phyloP scores from a whole-genome alignment of 2,329 filamentous ascomycete species.

The Exserohilum turcica region DNA sequence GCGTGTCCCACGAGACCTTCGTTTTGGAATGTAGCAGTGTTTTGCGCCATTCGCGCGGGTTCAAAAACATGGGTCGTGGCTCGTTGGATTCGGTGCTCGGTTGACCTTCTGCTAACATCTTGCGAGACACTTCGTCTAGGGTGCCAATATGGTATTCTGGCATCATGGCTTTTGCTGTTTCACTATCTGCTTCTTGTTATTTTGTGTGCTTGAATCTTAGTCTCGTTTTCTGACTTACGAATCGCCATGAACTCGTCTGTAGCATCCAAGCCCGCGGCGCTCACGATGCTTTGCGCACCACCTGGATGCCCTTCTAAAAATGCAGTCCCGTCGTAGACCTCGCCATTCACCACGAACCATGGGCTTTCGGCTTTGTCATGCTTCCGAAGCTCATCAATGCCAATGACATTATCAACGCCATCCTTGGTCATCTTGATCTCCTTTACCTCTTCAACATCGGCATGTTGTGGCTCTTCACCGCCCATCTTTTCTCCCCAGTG shows the following conservation, averaged over 20 bases:
- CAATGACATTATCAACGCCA: conserved; percentile 66
- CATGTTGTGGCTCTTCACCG: conserved; percentile 53
- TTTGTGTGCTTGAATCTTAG: neutral
- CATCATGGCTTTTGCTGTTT: conserved; percentile 93
- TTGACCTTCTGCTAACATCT: conserved; percentile 57
- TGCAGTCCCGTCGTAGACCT: conserved; percentile 84
- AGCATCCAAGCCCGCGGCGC: conserved; percentile 78
- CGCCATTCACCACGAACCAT: conserved; percentile 87
- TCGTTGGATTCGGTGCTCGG: conserved; percentile 50
- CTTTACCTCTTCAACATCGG: conserved; percentile 57
- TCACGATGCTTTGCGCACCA: conserved; percentile 81
- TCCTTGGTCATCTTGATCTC: conserved; percentile 81
- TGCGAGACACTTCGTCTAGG: conserved; percentile 65
- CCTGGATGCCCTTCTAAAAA: conserved; percentile 86
- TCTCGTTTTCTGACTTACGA: conserved; percentile 62
- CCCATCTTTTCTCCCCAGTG: conserved; percentile 79
- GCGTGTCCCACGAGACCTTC: conserved; percentile 75
- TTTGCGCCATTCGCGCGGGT: conserved; percentile 74
- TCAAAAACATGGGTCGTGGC: conserved; percentile 68
- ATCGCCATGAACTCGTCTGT: conserved; percentile 92
- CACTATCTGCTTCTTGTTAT: conserved; percentile 68
- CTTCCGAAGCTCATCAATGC: conserved; percentile 71
- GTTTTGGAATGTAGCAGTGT: conserved; percentile 70
- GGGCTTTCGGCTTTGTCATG: conserved; percentile 70
- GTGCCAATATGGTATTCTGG: conserved; percentile 80